Conservation (phyloP, 192 early-diverging fungal species). For the Phlyctochytrium arcticum region DNA sequence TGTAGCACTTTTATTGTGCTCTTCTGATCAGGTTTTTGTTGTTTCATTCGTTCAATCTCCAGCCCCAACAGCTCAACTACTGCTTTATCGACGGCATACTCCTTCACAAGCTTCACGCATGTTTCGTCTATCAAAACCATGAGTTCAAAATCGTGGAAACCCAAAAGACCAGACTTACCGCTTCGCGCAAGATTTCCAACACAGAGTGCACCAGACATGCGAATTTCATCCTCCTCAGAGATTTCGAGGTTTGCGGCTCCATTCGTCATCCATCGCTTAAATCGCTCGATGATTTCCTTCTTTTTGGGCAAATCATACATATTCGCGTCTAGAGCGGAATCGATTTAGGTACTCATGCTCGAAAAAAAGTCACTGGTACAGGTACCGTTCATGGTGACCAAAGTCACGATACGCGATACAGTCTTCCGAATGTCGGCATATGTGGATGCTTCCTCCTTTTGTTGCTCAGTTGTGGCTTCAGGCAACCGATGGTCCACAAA, state of each 20-base stretch:
- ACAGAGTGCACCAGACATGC: slow-evolving; percentile 50
- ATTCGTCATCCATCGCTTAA: slow-evolving; percentile 44
- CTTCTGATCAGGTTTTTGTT: slow-evolving; percentile 22
- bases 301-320: slow-evolving; percentile 41
- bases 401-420: slow-evolving; percentile 39
- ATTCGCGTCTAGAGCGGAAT: slow-evolving; percentile 33
- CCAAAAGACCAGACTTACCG: slow-evolving; percentile 21
- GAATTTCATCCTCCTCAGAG: slow-evolving; percentile 46
- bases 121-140: slow-evolving; percentile 31
- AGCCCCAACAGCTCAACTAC: slow-evolving; percentile 33
- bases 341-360: too few relatives aligned
- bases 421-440: slow-evolving; percentile 42
- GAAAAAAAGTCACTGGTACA: too few relatives aligned
- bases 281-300: slow-evolving; percentile 25
- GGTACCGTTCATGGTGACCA: slow-evolving; percentile 50
- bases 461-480: neutral
- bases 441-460: neutral
- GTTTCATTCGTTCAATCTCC: slow-evolving; percentile 31
- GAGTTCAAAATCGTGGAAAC: neutral
- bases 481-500: slow-evolving; percentile 43
- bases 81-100: slow-evolving; percentile 28
- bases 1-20: slow-evolving; percentile 47
- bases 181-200: slow-evolving; percentile 52
- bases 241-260: slow-evolving; percentile 13
- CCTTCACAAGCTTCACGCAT: slow-evolving; percentile 28